phyloP scores from a whole-genome alignment of 306 rosid genomes.

The Lathyrus aphaca region DNA sequence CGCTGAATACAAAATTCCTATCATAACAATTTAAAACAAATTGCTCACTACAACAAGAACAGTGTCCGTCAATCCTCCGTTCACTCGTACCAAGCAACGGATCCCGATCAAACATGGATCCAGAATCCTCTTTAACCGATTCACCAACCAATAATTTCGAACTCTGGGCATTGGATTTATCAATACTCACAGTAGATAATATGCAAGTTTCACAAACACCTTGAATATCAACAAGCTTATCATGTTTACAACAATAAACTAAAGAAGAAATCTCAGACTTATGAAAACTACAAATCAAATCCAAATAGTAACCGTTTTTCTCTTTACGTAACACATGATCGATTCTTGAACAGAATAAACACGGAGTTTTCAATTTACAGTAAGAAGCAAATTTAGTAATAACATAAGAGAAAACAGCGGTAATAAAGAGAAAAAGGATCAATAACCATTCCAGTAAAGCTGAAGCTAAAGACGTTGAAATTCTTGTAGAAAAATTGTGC shows the following conservation, averaged over 20 bases:
- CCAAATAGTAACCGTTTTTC: constrained; percentile 62
- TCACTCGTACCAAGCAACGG: constrained; percentile 50
- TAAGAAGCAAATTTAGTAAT: constrained; percentile 70
- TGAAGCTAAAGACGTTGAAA: constrained; percentile 51
- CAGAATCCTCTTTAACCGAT: constrained; percentile 53
- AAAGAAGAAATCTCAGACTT: constrained; percentile 75
- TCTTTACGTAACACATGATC: constrained; percentile 80
- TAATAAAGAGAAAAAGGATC: constrained; percentile 62
- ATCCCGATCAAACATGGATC: constrained; percentile 49
- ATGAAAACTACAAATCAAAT: constrained; percentile 73
- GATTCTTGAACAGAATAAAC: constrained; percentile 87
- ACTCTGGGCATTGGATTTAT: constrained; percentile 63
- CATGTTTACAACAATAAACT: constrained; percentile 66
- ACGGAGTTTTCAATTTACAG: constrained; percentile 70
- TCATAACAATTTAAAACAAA: constrained; percentile 40
- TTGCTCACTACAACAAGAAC: constrained; percentile 73
- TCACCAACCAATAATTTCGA: constrained; percentile 65
- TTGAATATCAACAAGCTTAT: constrained; percentile 77
- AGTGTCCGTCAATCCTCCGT: constrained; percentile 31
- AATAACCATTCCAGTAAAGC: constrained; percentile 90
- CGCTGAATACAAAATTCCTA: constrained; percentile 46
- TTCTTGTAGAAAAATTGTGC: constrained; percentile 33
- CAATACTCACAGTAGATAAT: constrained; percentile 63
- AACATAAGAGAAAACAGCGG: constrained; percentile 65
- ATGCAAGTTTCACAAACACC: constrained; percentile 78